Base-by-base conservation (phyloP, 176 grass and related monocot species). In the Eremochloa ophiuroides region DNA sequence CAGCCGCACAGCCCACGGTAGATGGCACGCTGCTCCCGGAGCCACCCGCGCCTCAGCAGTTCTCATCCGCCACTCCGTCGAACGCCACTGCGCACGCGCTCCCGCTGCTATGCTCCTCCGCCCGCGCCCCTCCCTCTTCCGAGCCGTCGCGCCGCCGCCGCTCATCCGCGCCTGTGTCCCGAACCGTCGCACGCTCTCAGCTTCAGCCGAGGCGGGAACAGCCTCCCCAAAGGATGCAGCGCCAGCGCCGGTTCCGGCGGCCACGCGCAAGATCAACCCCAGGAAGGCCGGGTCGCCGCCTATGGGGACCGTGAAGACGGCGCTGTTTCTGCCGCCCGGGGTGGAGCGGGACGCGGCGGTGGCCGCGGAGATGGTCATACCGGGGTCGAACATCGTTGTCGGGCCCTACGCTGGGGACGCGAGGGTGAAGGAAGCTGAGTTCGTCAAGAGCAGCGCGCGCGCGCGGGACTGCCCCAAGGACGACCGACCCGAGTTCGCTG, bases 381-480 rank as follows among this genome's bases (percentile, higher is more conserved):
- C 96, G 9, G 92, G 88, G 26, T 95, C 96, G 13, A 95, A 98
- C 82, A 95, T 98, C 58, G 90, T 98, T 39, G 82, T 95, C 66
- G 93, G 93, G 50, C 90, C 93, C 27, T 98, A 95, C 84, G 88
- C 92, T 8, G 93, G 96, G 33, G 86, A 98, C 73, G 79, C 93
- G 4, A 84, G 76, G 75, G 78, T 98, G 56, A 95, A 93, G 82
- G 80, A 75, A 31, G 86, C 92, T 2, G 93, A 95, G 71, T 98
- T 90, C 86, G 82, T 95, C 69, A 76, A 84, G 84, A 93, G 88
- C 90, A 93, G 93, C 50, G 84, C 84, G 25, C 82, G 84, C 61
- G 88, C 95, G 13, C 58, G 80, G 28, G 96, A 93, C 85, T 95
- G 93, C 73, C 96, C 93, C 22, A 89, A 91, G 72, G 96, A 98